Conservation (phyloP, 1,139 yeast genomes). For the Suhomyces taliae region DNA sequence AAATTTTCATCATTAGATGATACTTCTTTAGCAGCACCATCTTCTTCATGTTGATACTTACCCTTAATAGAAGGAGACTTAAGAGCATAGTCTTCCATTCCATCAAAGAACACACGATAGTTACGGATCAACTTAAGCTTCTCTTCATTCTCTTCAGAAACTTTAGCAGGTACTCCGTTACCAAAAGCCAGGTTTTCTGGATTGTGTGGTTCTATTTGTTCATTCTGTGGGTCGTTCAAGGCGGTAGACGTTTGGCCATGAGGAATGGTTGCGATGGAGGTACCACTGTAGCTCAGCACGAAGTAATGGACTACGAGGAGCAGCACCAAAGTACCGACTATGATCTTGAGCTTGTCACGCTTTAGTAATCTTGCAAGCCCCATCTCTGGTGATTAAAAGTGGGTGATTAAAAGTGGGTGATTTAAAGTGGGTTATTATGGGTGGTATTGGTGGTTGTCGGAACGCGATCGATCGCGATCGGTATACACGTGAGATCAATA, state of each 20-base stretch:
- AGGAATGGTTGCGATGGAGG: not conserved
- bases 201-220: not conserved
- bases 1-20: constrained; percentile 27
- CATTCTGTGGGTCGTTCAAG: not conserved
- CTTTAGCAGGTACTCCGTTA: not conserved
- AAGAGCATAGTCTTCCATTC: constrained; percentile 29
- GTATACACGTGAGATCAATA: constrained; percentile 1
- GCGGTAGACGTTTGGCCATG: constrained; percentile 1
- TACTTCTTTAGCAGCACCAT: constrained; percentile 31
- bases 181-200: not conserved
- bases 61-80: constrained; percentile 34
- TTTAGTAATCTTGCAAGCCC: constrained; percentile 10
- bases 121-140: constrained; percentile 23
- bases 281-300: not conserved
- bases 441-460: not conserved
- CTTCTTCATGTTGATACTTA: constrained; percentile 26
- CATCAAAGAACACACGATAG: constrained; percentile 34
- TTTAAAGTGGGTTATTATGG: not conserved
- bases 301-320: constrained; percentile 6
- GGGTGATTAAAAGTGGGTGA: not conserved
- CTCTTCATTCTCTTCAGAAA: not conserved
- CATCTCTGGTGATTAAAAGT: constrained; percentile 3
- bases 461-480: constrained; percentile 1
- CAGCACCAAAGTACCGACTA: constrained; percentile 3
- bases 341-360: constrained; percentile 14